Conservation (phyloP, 2,329 filamentous ascomycete species). For the Hymenoscyphus repandus region DNA sequence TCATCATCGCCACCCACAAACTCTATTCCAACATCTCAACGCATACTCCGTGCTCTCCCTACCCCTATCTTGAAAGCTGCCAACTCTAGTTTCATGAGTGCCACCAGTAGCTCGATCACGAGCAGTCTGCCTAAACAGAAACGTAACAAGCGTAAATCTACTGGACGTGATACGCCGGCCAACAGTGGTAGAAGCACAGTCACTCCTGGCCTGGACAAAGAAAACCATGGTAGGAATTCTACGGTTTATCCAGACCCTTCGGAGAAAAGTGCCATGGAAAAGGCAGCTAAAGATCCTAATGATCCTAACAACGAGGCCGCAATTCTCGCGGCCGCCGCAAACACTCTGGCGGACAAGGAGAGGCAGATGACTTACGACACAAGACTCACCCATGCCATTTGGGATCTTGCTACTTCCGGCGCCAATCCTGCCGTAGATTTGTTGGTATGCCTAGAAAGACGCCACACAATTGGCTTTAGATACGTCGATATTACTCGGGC, state of each 20-base stretch:
- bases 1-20: constrained; percentile 74
- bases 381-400: constrained; percentile 86
- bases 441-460: constrained; percentile 84
- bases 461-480: constrained; percentile 88
- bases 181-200: constrained; percentile 34
- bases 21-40: constrained; percentile 84
- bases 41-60: constrained; percentile 82
- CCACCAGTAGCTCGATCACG: constrained; percentile 80
- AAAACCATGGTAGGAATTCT: constrained; percentile 28
- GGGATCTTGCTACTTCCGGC: constrained; percentile 84
- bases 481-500: constrained; percentile 93
- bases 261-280: constrained; percentile 22
- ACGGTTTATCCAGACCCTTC: constrained; percentile 28
- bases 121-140: constrained; percentile 67
- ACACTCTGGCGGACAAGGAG: constrained; percentile 63
- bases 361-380: constrained; percentile 73
- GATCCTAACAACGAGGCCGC: constrained; percentile 30
- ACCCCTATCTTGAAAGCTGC: constrained; percentile 89
- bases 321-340: constrained; percentile 46
- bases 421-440: constrained; percentile 93
- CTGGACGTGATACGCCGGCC: constrained; percentile 34
- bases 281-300: constrained; percentile 22
- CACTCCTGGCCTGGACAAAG: constrained; percentile 30
- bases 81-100: constrained; percentile 91
- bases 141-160: constrained; percentile 54